Evolutionary conservation across 805 yeast genomes (phyloP).

Genomic region (Sugiyamaella marilandica): DNA sequence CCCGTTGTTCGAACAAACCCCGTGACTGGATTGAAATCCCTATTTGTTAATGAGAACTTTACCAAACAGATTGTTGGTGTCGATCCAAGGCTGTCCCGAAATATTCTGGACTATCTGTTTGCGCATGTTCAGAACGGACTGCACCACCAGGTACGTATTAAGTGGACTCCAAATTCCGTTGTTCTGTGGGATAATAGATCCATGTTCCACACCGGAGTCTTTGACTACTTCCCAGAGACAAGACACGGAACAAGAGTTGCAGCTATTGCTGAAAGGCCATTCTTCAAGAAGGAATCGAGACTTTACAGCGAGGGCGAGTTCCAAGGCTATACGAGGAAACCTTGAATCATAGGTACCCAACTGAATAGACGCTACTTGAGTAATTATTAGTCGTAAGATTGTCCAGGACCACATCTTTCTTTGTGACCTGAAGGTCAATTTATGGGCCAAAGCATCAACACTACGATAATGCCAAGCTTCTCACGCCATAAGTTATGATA

Average conservation of each 20-base stretch:
- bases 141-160: conserved; percentile 21
- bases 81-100: conserved; percentile 27
- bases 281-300: conserved; percentile 12
- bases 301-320: not conserved
- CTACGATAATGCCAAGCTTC: too few species aligned
- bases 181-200: conserved; percentile 79
- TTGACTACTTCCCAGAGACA: conserved; percentile 36
- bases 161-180: conserved; percentile 65
- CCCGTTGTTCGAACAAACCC: conserved; percentile 64
- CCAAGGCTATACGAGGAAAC: not conserved
- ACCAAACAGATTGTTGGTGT: conserved; percentile 46
- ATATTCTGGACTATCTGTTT: not conserved
- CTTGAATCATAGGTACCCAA: too few species aligned
- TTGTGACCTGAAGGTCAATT: too few species aligned
- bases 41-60: conserved; percentile 49
- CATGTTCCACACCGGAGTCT: conserved; percentile 56
- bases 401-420: too few species aligned
- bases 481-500: too few species aligned
- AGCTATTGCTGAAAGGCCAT: conserved; percentile 30
- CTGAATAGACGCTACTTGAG: too few species aligned
- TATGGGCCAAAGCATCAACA: too few species aligned
- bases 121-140: not conserved
- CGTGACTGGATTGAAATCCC: conserved; percentile 57
- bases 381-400: too few species aligned
- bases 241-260: conserved; percentile 29